phyloP scores from a whole-genome alignment of 768 basidiomycete species.

The Gymnopilus junonius region DNA sequence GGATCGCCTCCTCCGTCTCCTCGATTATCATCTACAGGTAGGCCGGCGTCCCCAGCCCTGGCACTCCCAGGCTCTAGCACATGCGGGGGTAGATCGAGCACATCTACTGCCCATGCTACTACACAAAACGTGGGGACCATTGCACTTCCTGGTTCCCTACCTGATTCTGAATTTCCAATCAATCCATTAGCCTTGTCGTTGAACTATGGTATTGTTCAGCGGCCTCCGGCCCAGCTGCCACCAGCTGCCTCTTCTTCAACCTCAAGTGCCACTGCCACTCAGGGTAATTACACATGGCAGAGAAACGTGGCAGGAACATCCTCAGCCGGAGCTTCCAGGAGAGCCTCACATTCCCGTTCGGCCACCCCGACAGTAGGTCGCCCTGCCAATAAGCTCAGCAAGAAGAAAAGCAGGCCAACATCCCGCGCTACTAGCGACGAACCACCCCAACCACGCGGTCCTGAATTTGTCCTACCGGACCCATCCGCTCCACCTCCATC shows the following conservation, averaged over 20 bases:
- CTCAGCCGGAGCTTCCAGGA: not conserved
- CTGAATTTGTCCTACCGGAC: conserved; percentile 66
- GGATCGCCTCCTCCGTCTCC: conserved; percentile 80
- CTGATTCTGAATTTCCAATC: conserved; percentile 84
- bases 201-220: conserved; percentile 43
- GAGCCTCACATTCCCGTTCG: not conserved
- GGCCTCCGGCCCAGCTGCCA: conserved; percentile 38
- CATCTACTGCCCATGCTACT: conserved; percentile 33
- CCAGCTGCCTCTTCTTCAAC: not conserved
- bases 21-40: conserved; percentile 52
- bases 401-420: conserved; percentile 38
- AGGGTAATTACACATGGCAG: not conserved
- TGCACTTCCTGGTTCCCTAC: conserved; percentile 97
- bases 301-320: not conserved
- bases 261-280: not conserved
- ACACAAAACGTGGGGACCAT: conserved; percentile 95
- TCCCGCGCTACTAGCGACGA: conserved; percentile 25
- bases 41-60: conserved; percentile 67
- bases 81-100: conserved; percentile 26
- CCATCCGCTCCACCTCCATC: conserved; percentile 63
- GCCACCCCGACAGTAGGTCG: not conserved
- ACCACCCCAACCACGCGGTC: conserved; percentile 49
- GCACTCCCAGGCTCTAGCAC: conserved; percentile 52
- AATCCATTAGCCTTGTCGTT: conserved; percentile 75
- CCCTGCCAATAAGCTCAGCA: conserved; percentile 11